phyloP scores from a whole-genome alignment of 768 basidiomycete genomes.

The Boletellus ananas region DNA sequence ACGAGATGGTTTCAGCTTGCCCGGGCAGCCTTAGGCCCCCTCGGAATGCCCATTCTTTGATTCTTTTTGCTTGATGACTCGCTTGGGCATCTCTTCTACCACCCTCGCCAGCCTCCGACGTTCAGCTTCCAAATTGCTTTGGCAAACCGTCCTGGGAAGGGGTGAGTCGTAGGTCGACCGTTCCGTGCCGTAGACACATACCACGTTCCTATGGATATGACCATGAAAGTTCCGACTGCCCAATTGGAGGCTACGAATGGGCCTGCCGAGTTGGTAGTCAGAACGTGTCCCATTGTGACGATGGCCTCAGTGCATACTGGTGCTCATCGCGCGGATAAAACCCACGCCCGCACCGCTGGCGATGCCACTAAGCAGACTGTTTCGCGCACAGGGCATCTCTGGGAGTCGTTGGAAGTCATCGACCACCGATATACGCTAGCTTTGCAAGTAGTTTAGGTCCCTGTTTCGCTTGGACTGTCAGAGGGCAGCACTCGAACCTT shows the following conservation, averaged over 20 bases:
- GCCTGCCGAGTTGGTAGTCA: conserved; percentile 28
- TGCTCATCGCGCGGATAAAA: conserved; percentile 61
- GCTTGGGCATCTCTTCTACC: conserved; percentile 58
- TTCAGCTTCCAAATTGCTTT: conserved; percentile 51
- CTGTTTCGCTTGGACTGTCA: neutral
- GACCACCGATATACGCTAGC: conserved; percentile 43
- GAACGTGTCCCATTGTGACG: neutral
- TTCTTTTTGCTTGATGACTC: conserved; percentile 44
- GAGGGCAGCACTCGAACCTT: conserved; percentile 21
- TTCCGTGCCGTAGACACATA: conserved; percentile 33
- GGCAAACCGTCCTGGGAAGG: conserved; percentile 57
- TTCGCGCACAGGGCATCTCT: conserved; percentile 75
- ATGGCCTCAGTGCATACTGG: conserved; percentile 43
- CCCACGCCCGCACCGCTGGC: conserved; percentile 78
- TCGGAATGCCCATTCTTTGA: conserved; percentile 25
- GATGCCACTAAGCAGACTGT: conserved; percentile 71
- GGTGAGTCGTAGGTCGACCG: conserved; percentile 6
- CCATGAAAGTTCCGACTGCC: conserved; percentile 71
- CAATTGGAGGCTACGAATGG: conserved; percentile 70
- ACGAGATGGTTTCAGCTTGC: neutral
- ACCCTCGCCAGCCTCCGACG: conserved; percentile 51
- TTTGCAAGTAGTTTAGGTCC: conserved; percentile 24
- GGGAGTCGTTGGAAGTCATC: conserved; percentile 59
- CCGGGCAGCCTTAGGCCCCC: neutral
- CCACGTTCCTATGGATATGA: conserved; percentile 69